Conservation (phyloP, 805 yeast genomes). For the Candida succiphila region DNA sequence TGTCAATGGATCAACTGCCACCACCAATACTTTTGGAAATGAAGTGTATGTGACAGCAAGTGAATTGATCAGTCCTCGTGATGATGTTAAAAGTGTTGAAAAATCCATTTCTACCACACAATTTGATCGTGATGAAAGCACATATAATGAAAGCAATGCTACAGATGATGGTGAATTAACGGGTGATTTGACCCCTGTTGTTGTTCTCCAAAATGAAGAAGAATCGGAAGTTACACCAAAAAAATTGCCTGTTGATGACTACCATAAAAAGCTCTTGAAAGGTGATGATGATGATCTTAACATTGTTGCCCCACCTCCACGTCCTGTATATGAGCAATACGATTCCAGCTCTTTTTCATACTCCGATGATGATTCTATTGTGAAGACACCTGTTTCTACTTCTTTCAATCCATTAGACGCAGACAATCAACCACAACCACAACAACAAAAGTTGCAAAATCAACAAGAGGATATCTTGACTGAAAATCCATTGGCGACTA, state of each 20-base stretch:
- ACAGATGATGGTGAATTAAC: too few species aligned
- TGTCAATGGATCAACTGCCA: neutral
- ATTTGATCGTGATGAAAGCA: too few species aligned
- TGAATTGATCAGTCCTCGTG: conserved; percentile 13
- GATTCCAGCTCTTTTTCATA: conserved; percentile 5
- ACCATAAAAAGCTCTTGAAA: too few species aligned
- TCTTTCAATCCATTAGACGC: neutral
- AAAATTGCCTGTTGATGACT: too few species aligned
- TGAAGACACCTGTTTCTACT: conserved; percentile 11
- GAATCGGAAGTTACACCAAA: too few species aligned
- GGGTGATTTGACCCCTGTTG: too few species aligned
- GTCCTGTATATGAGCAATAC: conserved; percentile 1
- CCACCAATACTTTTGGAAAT: conserved; percentile 10
- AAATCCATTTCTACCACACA: too few species aligned
- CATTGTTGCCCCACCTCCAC: neutral
- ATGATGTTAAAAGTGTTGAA: neutral
- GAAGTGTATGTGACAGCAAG: conserved; percentile 31
- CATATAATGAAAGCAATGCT: too few species aligned
- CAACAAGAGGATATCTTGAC: too few species aligned
- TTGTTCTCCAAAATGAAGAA: too few species aligned
- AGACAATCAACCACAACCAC: neutral
- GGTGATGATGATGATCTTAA: neutral
- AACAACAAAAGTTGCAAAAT: neutral
- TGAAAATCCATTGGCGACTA: neutral
- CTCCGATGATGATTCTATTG: conserved; percentile 8